Conservation (phyloP, 257 asterid species). For the Solanum virginianum region DNA sequence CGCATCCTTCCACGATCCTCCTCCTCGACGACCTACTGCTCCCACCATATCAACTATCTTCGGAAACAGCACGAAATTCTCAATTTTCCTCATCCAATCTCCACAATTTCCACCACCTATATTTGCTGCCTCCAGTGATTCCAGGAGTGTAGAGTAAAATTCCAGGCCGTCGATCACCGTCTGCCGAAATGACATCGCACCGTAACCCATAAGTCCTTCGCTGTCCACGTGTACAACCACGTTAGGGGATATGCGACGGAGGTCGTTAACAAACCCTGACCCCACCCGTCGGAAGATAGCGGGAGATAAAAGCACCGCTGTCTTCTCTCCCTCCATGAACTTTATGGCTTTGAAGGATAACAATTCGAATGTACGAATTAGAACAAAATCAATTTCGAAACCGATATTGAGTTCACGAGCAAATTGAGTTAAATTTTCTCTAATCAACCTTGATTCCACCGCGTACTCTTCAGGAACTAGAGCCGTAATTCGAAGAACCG, state of each 20-base stretch:
- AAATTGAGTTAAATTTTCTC: constrained; percentile 51
- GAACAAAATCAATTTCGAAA: constrained; percentile 58
- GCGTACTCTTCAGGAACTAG: constrained; percentile 66
- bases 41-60: constrained; percentile 55
- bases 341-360: constrained; percentile 59
- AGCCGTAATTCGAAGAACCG: constrained; percentile 62
- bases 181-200: constrained; percentile 60
- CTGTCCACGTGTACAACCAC: constrained; percentile 84
- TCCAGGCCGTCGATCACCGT: constrained; percentile 75
- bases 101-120: constrained; percentile 21
- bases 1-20: constrained; percentile 63
- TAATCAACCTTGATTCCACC: constrained; percentile 45
- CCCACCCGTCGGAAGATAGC: constrained; percentile 65
- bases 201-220: constrained; percentile 52
- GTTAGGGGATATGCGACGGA: constrained; percentile 59
- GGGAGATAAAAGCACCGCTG: constrained; percentile 61
- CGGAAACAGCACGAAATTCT: constrained; percentile 63
- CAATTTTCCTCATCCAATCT: constrained; percentile 60
- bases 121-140: constrained; percentile 66
- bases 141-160: constrained; percentile 66
- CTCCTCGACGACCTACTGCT: constrained; percentile 47
- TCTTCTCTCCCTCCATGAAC: constrained; percentile 63
- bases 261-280: constrained; percentile 53
- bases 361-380: constrained; percentile 44
- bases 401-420: constrained; percentile 64